phyloP scores from a whole-genome alignment of 345 rosid species.

The Populus davidiana region DNA sequence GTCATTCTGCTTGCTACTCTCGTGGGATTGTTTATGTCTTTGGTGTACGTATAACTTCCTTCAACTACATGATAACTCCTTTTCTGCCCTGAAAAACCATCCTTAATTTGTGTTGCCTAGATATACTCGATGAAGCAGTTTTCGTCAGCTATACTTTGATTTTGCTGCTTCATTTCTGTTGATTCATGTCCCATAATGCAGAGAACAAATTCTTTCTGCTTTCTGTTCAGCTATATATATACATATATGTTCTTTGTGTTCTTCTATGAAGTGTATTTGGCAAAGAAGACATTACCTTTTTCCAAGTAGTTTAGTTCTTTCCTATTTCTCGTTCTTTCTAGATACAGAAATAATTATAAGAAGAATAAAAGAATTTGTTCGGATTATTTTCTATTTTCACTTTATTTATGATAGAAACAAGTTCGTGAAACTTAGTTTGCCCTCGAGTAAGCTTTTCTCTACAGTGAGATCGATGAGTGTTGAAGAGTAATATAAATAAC shows the following conservation, averaged over 20 bases:
- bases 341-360: conserved; percentile 19
- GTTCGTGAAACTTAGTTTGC: neutral
- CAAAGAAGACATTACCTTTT: conserved; percentile 19
- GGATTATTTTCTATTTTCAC: no score
- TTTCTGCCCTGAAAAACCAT: neutral
- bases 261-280: conserved; percentile 10
- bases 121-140: neutral
- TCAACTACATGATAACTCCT: neutral
- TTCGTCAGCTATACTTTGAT: no score
- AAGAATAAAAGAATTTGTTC: no score
- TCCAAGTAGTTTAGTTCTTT: conserved; percentile 18
- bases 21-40: conserved; percentile 56
- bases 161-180: no score
- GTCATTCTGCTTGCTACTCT: conserved; percentile 70
- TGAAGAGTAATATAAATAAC: no score
- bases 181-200: neutral
- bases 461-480: no score
- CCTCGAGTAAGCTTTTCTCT: neutral
- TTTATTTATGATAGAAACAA: no score
- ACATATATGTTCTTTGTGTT: neutral
- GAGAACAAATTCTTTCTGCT: neutral
- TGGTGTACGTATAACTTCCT: conserved; percentile 45
- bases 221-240: neutral
- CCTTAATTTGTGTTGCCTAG: neutral
- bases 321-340: conserved; percentile 24